A percentile compares a stretch with the other conserved stretches of the same genome.
These are phyloP conservation scores for Diutina neorugosa DNA, from an alignment of 1,139 yeast species.

Conservation along the genomic window DNA sequence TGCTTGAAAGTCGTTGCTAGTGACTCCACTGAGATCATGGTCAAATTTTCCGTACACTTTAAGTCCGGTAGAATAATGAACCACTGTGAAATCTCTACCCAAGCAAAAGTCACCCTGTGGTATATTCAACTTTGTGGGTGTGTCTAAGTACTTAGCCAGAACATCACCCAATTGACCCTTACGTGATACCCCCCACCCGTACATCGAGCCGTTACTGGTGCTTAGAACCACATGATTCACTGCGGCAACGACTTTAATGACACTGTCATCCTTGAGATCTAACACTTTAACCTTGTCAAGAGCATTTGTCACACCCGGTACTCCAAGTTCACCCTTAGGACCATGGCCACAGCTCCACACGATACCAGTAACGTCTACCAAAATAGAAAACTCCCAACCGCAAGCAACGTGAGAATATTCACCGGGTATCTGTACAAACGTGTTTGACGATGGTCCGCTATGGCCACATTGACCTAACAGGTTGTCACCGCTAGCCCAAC, in stretches of 20 bases:
- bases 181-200: slow-evolving; percentile 79
- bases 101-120: slow-evolving; percentile 11
- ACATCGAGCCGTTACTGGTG: slow-evolving; percentile 27
- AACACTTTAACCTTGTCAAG: neutral
- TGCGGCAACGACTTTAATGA: slow-evolving; percentile 29
- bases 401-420: slow-evolving; percentile 38
- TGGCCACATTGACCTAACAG: slow-evolving; percentile 41
- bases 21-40: neutral
- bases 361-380: slow-evolving; percentile 28
- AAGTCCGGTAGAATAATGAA: neutral
- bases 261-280: slow-evolving; percentile 6
- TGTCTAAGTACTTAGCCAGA: slow-evolving; percentile 5
- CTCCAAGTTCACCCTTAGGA: slow-evolving; percentile 64
- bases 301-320: neutral
- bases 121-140: slow-evolving; percentile 14
- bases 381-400: slow-evolving; percentile 71
- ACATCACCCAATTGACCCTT: slow-evolving; percentile 51
- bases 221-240: slow-evolving; percentile 45
- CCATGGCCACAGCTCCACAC: slow-evolving; percentile 54
- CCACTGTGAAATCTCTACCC: neutral
- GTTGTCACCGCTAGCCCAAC: slow-evolving; percentile 54
- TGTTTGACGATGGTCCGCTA: neutral
- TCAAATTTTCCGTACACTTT: neutral
- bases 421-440: slow-evolving; percentile 18
- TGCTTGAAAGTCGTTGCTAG: slow-evolving; percentile 11